phyloP scores from a whole-genome alignment of 768 basidiomycete species.

The Russula abietina region DNA sequence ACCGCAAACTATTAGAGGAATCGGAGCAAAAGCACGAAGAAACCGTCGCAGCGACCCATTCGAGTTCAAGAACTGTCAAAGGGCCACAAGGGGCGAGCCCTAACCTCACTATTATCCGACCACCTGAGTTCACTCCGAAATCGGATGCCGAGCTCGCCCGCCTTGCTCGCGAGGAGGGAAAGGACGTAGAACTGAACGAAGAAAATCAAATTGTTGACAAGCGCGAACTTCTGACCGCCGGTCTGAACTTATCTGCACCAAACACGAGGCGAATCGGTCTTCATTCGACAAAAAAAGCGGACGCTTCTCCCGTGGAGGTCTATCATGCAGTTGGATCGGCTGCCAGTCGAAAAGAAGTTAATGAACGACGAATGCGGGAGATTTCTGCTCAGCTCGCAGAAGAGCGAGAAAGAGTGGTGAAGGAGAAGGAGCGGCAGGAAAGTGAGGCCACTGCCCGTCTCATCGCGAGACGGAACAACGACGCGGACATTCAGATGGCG shows the following conservation, averaged over 20 bases:
- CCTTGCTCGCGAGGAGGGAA: constrained; percentile 65
- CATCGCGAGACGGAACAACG: constrained; percentile 70
- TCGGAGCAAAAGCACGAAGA: constrained; percentile 80
- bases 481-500: constrained; percentile 66
- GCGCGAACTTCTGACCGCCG: constrained; percentile 84
- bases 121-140: constrained; percentile 51
- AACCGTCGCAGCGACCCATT: constrained; percentile 66
- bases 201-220: constrained; percentile 98
- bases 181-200: constrained; percentile 89
- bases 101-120: constrained; percentile 74
- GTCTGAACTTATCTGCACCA: constrained; percentile 81
- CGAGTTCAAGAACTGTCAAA: constrained; percentile 43
- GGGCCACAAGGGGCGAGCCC: constrained; percentile 59
- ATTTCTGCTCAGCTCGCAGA: constrained; percentile 73
- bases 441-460: constrained; percentile 59
- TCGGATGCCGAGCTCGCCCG: constrained; percentile 73
- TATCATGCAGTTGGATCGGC: constrained; percentile 83
- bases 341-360: constrained; percentile 74
- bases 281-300: constrained; percentile 29
- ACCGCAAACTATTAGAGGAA: constrained; percentile 69
- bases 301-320: constrained; percentile 35
- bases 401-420: constrained; percentile 54
- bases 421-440: constrained; percentile 53
- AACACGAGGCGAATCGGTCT: constrained; percentile 69
- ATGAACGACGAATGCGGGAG: constrained; percentile 74